These are phyloP conservation scores for Mimosa pudica DNA, from an alignment of 306 rosid species.

Conservation along the genomic window DNA sequence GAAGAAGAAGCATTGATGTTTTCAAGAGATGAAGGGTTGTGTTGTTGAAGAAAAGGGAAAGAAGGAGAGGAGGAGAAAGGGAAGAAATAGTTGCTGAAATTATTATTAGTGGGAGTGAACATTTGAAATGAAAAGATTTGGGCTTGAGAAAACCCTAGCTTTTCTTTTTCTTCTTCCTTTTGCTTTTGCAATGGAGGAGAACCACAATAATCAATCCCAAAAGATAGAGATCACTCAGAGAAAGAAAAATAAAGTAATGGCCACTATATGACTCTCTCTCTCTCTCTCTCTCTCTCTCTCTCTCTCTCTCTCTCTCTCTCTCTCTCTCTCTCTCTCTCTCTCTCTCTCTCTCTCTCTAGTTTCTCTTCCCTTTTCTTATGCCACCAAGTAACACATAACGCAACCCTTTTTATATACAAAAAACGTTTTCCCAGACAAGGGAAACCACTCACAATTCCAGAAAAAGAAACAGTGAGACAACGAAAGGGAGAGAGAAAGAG, in stretches of 20 bases:
- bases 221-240: not conserved
- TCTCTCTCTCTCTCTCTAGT: not conserved
- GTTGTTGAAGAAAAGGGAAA: conserved; percentile 34
- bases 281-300: not conserved
- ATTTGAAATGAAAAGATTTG: conserved; percentile 40
- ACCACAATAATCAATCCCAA: not conserved
- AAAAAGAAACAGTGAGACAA: conserved; percentile 19
- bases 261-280: too few relatives aligned
- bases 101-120: conserved; percentile 58
- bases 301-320: not conserved
- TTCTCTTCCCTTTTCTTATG: not conserved
- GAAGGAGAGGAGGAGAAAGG: conserved; percentile 12
- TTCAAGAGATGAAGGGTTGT: not conserved
- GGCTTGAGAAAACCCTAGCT: conserved; percentile 42
- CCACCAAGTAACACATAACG: not conserved
- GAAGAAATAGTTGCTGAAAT: conserved; percentile 48
- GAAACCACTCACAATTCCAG: conserved; percentile 28
- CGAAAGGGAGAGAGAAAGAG: not conserved
- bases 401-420: conserved; percentile 37
- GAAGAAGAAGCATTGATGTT: conserved; percentile 40
- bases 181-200: not conserved
- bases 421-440: conserved; percentile 24
- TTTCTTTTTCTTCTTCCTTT: not conserved
- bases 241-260: not conserved
- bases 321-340: not conserved